Conservation (phyloP, 208 protist genomes). For the Crithidia expoeki region DNA sequence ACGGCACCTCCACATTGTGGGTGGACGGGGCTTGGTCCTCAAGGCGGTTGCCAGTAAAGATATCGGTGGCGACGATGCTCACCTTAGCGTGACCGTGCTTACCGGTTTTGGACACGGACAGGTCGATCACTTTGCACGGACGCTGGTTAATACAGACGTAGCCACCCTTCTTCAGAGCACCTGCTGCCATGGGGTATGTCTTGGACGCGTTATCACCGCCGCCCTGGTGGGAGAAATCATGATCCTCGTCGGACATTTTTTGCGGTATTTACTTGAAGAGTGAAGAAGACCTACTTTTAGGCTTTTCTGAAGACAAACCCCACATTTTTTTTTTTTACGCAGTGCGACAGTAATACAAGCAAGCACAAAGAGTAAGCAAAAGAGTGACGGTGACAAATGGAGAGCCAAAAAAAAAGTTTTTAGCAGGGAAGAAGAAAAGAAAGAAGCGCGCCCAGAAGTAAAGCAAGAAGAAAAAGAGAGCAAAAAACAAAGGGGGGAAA, state of each 20-base stretch:
- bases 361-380: no score
- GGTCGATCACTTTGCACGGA: constrained; percentile 98
- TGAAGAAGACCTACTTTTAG: no score
- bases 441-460: no score
- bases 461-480: no score
- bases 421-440: no score
- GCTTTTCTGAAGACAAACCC: no score
- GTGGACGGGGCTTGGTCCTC: constrained; percentile 98
- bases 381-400: no score
- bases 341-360: no score
- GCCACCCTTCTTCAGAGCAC: constrained; percentile 91
- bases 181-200: constrained; percentile 88
- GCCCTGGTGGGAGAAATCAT: constrained; percentile 73
- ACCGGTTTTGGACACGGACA: constrained; percentile 98
- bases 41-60: constrained; percentile 98
- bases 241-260: constrained; percentile 61
- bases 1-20: constrained; percentile 97
- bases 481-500: no score
- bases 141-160: constrained; percentile 89
- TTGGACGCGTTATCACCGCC: constrained; percentile 71
- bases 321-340: no score
- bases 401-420: no score
- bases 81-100: constrained; percentile 99
- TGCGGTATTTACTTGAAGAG: background rate
- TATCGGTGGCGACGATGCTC: constrained; percentile 97